Evolutionary conservation across 2,329 filamentous ascomycete species (phyloP).

Genomic region (Neopestalotiopsis sp.): DNA sequence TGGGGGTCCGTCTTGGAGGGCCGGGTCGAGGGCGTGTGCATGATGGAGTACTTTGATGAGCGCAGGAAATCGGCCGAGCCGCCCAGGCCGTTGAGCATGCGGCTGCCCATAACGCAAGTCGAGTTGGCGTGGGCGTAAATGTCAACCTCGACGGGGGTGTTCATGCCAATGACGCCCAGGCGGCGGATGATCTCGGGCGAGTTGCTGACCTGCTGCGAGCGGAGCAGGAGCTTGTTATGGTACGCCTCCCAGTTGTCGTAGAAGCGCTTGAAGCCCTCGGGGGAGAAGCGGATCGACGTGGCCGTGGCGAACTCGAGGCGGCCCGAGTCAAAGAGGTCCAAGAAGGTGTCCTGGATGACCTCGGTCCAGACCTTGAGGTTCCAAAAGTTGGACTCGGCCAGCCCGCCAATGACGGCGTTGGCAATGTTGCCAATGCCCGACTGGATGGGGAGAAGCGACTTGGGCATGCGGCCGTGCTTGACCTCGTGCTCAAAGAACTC

Average conservation of each 20-base stretch:
- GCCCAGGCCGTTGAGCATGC: constrained; percentile 79
- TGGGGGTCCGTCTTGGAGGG: constrained; percentile 83
- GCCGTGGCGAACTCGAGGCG: constrained; percentile 89
- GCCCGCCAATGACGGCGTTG: constrained; percentile 87
- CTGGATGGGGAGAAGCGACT: constrained; percentile 80
- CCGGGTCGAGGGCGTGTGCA: constrained; percentile 86
- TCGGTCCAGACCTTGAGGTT: constrained; percentile 94
- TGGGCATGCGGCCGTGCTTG: constrained; percentile 74
- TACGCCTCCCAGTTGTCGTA: constrained; percentile 86
- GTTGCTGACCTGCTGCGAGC: constrained; percentile 88
- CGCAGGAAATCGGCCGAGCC: constrained; percentile 77
- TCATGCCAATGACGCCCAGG: constrained; percentile 90
- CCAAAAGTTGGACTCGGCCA: constrained; percentile 81
- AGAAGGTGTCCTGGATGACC: constrained; percentile 90
- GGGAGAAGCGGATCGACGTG: constrained; percentile 88
- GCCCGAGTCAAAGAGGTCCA: constrained; percentile 89
- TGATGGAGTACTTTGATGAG: constrained; percentile 80
- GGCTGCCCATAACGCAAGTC: constrained; percentile 86
- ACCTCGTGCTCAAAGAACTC: constrained; percentile 88
- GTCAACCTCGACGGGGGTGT: constrained; percentile 92
- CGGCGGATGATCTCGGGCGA: constrained; percentile 89
- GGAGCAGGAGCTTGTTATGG: constrained; percentile 80
- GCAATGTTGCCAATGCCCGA: constrained; percentile 93
- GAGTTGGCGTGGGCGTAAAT: constrained; percentile 94
- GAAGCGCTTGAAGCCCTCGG: constrained; percentile 89